These are phyloP conservation scores for Sicyos edulis DNA, from an alignment of 306 rosid species.

Conservation along the genomic window DNA sequence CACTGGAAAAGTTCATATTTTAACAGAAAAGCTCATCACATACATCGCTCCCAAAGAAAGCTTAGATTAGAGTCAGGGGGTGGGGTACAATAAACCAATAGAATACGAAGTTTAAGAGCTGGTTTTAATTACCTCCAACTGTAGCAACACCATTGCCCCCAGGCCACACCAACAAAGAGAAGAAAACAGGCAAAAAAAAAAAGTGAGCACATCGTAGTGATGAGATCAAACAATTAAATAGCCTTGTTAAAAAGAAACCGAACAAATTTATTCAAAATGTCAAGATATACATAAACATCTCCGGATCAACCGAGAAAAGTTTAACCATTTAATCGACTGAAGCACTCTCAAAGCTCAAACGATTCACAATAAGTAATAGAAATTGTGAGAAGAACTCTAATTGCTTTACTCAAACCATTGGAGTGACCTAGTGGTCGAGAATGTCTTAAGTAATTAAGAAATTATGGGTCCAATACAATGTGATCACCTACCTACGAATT, in stretches of 20 bases:
- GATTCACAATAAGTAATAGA: not conserved
- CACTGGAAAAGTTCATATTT: slow-evolving; percentile 51
- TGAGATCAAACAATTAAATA: not conserved
- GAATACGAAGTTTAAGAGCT: slow-evolving; percentile 17
- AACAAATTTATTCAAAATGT: not conserved
- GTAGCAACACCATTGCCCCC: slow-evolving; percentile 29
- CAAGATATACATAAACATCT: not conserved
- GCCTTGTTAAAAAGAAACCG: not conserved
- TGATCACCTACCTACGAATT: too few species aligned
- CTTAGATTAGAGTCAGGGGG: not conserved
- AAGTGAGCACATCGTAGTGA: slow-evolving; percentile 26
- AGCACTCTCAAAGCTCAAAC: not conserved
- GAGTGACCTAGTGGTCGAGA: too few species aligned
- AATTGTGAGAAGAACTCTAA: not conserved
- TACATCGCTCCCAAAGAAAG: not conserved
- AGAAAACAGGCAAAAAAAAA: slow-evolving; percentile 7
- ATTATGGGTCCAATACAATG: too few species aligned
- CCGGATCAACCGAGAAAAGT: not conserved
- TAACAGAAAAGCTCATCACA: slow-evolving; percentile 22
- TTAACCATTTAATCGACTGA: not conserved
- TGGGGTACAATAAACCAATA: slow-evolving; percentile 13
- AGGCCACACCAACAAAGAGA: slow-evolving; percentile 24
- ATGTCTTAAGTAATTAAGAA: too few species aligned
- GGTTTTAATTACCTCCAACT: slow-evolving; percentile 67
- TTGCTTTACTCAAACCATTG: not conserved